A percentile compares a stretch with the other conserved stretches of the same genome.
These are phyloP conservation scores for Albatrellus sp. DNA, from an alignment of 1,284 basidiomycete genomes.

Conservation along the genomic window DNA sequence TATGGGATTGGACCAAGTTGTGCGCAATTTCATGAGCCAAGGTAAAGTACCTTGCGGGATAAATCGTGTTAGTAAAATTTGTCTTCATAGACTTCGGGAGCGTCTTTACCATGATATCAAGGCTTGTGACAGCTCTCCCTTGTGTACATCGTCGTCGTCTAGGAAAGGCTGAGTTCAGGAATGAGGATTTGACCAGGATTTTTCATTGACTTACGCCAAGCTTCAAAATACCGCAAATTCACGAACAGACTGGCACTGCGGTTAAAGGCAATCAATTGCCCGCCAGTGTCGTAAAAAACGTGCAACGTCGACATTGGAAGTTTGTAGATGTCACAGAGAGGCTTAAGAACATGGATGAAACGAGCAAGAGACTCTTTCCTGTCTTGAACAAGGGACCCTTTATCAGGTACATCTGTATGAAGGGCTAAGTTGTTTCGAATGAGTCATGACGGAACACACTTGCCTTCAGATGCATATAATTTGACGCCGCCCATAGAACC, in stretches of 20 bases:
- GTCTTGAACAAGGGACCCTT: conserved; percentile 31
- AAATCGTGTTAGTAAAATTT: not conserved
- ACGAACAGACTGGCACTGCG: conserved; percentile 81
- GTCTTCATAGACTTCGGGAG: too few species aligned
- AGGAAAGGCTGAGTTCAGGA: conserved; percentile 5
- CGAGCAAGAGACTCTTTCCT: conserved; percentile 48
- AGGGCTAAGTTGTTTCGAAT: not conserved
- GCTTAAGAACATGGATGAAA: conserved; percentile 55
- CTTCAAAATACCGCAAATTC: conserved; percentile 78
- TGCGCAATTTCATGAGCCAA: conserved; percentile 89
- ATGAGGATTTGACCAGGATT: not conserved
- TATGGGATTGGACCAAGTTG: conserved; percentile 69
- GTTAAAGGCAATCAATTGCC: conserved; percentile 90
- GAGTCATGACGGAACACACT: conserved; percentile 5
- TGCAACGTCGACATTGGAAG: conserved; percentile 65
- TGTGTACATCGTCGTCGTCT: conserved; percentile 63
- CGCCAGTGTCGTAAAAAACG: conserved; percentile 76
- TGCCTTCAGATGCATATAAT: conserved; percentile 62
- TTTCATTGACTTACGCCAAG: conserved; percentile 62
- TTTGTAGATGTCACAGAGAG: conserved; percentile 47
- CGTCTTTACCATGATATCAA: conserved; percentile 77
- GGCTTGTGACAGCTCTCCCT: conserved; percentile 51
- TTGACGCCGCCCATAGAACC: conserved; percentile 54
- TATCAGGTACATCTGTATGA: conserved; percentile 40
- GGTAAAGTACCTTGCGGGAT: conserved; percentile 65